These are phyloP conservation scores for Fusarium paranaense DNA, from an alignment of 2,329 filamentous ascomycete species.

Conservation along the genomic window DNA sequence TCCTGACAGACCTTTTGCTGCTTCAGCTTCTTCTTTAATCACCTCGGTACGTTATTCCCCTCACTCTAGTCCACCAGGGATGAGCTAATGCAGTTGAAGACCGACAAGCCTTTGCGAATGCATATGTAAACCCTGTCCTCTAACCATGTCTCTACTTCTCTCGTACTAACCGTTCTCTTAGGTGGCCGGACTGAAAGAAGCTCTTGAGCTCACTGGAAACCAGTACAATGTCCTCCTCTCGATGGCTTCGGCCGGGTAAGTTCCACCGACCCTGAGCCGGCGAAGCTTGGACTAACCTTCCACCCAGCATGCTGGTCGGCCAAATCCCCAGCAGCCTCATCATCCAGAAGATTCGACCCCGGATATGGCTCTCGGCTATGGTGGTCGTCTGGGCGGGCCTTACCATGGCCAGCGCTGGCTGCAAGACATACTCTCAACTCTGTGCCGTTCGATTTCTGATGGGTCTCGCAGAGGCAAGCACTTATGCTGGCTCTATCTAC, in stretches of 20 bases:
- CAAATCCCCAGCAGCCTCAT: constrained; percentile 69
- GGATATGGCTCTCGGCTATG: constrained; percentile 69
- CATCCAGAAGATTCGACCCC: constrained; percentile 69
- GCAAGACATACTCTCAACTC: constrained; percentile 46
- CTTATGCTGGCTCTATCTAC: constrained; percentile 49
- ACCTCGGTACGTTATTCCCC: background rate
- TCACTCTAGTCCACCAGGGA: rapidly evolving
- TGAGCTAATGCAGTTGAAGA: background rate
- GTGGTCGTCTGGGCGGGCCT: constrained; percentile 70
- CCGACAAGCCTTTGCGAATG: constrained; percentile 31
- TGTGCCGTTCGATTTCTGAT: constrained; percentile 44
- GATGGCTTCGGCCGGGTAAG: constrained; percentile 47
- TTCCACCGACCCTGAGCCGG: rapidly evolving
- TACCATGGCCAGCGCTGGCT: constrained; percentile 55
- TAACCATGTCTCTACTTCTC: rapidly evolving
- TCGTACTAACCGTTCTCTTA: background rate
- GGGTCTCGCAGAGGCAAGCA: constrained; percentile 44
- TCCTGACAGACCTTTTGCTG: constrained; percentile 15
- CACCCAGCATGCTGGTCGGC: constrained; percentile 56
- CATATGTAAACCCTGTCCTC: constrained; percentile 2
- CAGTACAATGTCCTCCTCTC: constrained; percentile 48
- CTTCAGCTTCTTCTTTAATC: constrained; percentile 35
- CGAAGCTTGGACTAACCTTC: background rate
- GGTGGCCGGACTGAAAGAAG: constrained; percentile 58
- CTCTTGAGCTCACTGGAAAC: constrained; percentile 56